phyloP scores from a whole-genome alignment of 495 filamentous ascomycete species.

The Podospora pseudoanserina region DNA sequence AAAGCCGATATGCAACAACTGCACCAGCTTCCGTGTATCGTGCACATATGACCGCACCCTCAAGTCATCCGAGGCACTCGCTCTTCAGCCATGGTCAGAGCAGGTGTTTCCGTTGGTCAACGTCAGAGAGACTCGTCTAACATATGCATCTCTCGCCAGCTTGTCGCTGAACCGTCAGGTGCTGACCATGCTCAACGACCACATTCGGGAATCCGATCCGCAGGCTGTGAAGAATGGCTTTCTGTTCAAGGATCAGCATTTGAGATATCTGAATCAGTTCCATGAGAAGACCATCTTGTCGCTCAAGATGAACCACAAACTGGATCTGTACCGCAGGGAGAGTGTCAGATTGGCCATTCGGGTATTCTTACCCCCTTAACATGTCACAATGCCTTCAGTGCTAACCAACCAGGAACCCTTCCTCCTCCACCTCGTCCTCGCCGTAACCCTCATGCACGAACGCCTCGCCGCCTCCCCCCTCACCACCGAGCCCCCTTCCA shows the following conservation, averaged over 20 bases:
- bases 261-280: constrained; percentile 34
- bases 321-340: constrained; percentile 28
- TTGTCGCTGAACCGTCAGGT: constrained; percentile 19
- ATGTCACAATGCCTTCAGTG: background rate
- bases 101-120: constrained; percentile 19
- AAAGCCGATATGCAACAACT: constrained; percentile 41
- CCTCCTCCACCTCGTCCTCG: constrained; percentile 38
- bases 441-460: constrained; percentile 41
- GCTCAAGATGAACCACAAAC: constrained; percentile 31
- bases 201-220: constrained; percentile 1
- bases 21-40: constrained; percentile 38
- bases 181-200: constrained; percentile 23
- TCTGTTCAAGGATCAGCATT: constrained; percentile 24
- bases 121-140: background rate
- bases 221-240: constrained; percentile 15
- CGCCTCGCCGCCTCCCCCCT: constrained; percentile 17
- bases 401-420: constrained; percentile 30
- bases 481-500: constrained; percentile 8
- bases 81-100: constrained; percentile 35
- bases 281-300: constrained; percentile 38
- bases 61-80: constrained; percentile 1
- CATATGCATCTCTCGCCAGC: constrained; percentile 4
- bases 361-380: constrained; percentile 18
- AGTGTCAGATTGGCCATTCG: constrained; percentile 25
- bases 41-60: constrained; percentile 37